Base-by-base conservation (phyloP, 208 protist genomes). In the Blastocrithidia nonstop region DNA sequence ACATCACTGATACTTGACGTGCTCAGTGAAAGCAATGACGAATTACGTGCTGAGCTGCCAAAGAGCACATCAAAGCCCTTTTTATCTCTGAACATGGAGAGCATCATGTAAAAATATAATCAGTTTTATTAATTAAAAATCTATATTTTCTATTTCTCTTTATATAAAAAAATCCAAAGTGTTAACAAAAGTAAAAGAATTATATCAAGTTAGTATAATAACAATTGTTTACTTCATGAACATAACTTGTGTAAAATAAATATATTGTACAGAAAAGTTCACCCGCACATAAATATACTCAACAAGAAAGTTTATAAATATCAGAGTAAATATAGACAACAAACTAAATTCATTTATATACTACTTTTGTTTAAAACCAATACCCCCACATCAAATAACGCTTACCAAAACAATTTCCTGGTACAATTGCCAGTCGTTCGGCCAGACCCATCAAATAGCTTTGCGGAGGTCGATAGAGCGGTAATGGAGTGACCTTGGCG, bases 311-410 rank as follows among this genome's bases (percentile, higher is more conserved):
- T 20, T 16, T 2, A 45, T 4, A 59, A 33, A 4, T 2, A 22
- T 3, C 11, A 16, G 21, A 3, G 50, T n/a, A 40, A 21, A 19
- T 7, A 39, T 15, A 45, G 15, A 5, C 40, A 45, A n/a, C 25
- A 20, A 45, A 6, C 25, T 22, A 45, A 22, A 26, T 16, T 3
- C 40, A 45, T 45, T 45, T 20, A 2, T 26, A 13, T 16, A 36
- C 24, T 45, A 45, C n/a, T 32, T 15, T 4, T 37, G 24, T 45
- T 51, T 72, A 92, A 49, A 88, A 92, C 78, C 78, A 88, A 48
- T 81, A 68, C 9, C 83, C 83, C 83, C 83, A 92, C 83, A 92
- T 92, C 24, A 77, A 50, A 1, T 72, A 83, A 20, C 83, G 74
- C 17, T 71, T 71, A 27, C 83, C 83, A 61, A 87, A 92, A 35